phyloP scores from a whole-genome alignment of 164 flowering plant species.

The Platanus orientalis region DNA sequence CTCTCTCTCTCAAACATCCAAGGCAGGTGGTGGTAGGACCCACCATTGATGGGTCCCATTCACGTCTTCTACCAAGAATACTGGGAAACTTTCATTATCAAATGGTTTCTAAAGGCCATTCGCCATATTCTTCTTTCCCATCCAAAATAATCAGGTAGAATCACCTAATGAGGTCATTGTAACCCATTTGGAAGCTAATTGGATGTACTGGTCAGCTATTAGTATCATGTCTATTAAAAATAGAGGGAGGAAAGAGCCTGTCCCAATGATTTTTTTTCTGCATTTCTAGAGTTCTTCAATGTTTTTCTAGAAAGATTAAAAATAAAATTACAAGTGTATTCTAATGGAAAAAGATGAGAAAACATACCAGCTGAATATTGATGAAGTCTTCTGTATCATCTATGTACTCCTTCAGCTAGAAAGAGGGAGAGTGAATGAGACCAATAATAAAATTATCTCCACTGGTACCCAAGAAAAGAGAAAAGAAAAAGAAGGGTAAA shows the following conservation, averaged over 20 bases:
- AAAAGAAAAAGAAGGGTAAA: neutral
- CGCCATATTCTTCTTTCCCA: neutral
- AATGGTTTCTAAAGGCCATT: too few species aligned
- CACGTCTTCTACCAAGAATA: too few species aligned
- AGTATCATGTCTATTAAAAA: neutral
- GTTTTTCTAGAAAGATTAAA: neutral
- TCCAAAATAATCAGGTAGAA: neutral
- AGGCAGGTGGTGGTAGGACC: too few species aligned
- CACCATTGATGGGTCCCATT: too few species aligned
- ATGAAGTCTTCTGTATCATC: slow-evolving; percentile 31
- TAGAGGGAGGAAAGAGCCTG: neutral
- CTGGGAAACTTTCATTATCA: too few species aligned
- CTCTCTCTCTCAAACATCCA: too few species aligned
- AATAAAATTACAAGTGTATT: neutral
- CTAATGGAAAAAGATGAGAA: neutral
- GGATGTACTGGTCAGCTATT: too few species aligned
- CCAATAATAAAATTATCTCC: slow-evolving; percentile 7
- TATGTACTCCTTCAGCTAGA: slow-evolving; percentile 50
- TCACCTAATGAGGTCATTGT: neutral
- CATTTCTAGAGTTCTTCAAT: neutral
- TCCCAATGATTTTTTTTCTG: neutral
- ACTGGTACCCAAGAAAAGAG: neutral
- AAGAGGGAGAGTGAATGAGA: slow-evolving; percentile 1
- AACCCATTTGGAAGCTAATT: neutral
- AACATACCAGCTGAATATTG: slow-evolving; percentile 81